Base-by-base conservation (phyloP, 2,329 filamentous ascomycete genomes). In the Exophiala mesophila region DNA sequence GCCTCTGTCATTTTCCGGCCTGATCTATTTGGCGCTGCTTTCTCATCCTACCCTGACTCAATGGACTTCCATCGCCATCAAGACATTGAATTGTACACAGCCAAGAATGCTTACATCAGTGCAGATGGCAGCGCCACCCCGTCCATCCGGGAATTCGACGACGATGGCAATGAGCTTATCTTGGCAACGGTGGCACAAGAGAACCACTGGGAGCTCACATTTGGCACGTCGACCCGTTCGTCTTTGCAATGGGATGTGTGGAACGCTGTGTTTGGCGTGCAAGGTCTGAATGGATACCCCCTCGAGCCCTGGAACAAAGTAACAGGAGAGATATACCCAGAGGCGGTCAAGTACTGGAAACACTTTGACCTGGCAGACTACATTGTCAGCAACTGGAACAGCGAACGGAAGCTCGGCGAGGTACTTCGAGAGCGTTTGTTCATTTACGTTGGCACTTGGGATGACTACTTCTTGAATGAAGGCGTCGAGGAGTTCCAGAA, bases 231-330 rank as follows among this genome's bases (percentile, higher is more conserved):
- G 13, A 31, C 39, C 4, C 44, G 44, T 26, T 41, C 44, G 9
- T 41, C 29, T 24, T 34, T 38, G 19, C 44, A 47, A 34, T 47
- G 44, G 44, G 44, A 47, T 19, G 44, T 47, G 5, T 47, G 44
- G 44, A 47, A 47, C 34, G 32, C 44, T 5, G 44, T 47, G 9
- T 47, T 47, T 23, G 44, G 44, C 12, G 44, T 42, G 5, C 44
- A 47, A 29, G 44, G 39, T 12, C 16, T 38, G 26, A 47, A 47
- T 17, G 29, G 34, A 2, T 47, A 47, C 20, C 44, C 44, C 13
- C 44, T 47, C 12, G 44, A 47, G 17, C 44, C 44, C 3, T 47
- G 44, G 44, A 41, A 47, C 29, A 47, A 47, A 21, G 39, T 47
- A 33, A 47, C 44, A 3, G 44, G 44, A 9, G 44, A 47, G 16